Evolutionary conservation across 345 rosid species (phyloP).

Genomic region (Salix viminalis): DNA sequence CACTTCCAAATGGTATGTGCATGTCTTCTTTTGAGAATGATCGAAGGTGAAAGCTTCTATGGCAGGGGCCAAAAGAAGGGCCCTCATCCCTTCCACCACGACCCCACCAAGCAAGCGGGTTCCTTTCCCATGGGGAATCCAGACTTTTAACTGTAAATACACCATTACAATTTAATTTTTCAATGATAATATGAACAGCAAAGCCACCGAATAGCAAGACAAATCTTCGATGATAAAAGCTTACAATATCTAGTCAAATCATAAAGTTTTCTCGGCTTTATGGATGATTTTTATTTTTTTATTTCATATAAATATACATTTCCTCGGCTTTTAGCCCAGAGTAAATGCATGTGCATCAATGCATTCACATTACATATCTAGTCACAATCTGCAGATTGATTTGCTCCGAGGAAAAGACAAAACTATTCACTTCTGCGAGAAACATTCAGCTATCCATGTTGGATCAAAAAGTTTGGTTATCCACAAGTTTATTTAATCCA

Average conservation of each 20-base stretch:
- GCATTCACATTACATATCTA: background rate
- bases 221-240: too few species aligned
- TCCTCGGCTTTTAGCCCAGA: too few species aligned
- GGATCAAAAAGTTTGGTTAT: background rate
- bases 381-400: background rate
- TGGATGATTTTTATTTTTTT: too few species aligned
- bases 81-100: background rate
- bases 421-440: background rate
- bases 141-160: background rate
- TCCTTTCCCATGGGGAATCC: background rate
- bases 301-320: too few species aligned
- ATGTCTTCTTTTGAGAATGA: slow-evolving; percentile 18
- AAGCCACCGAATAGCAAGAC: too few species aligned
- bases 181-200: too few species aligned
- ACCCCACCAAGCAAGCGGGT: background rate
- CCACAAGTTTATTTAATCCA: background rate
- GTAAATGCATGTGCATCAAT: background rate
- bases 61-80: background rate
- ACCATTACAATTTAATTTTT: too few species aligned
- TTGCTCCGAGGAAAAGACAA: background rate
- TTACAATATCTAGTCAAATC: too few species aligned
- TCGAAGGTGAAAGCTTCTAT: slow-evolving; percentile 5
- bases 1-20: too few species aligned
- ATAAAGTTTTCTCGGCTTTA: too few species aligned
- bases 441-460: background rate